These are phyloP conservation scores for Pichia sp. DNA, from an alignment of 1,139 yeast species.

Conservation along the genomic window DNA sequence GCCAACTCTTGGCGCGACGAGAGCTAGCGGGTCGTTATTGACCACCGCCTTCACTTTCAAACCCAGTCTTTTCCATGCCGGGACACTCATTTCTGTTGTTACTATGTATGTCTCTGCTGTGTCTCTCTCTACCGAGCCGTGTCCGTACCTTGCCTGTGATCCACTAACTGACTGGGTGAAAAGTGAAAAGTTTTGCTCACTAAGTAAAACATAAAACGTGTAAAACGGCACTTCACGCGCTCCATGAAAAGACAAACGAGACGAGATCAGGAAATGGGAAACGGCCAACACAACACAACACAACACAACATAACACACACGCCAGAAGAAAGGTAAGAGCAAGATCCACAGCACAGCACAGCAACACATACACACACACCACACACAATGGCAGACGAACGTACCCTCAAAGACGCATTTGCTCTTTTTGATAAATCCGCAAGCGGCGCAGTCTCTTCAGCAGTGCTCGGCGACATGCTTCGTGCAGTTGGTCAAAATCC, in stretches of 20 bases:
- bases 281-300: too few species aligned
- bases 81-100: slow-evolving; percentile 32
- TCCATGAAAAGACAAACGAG: too few species aligned
- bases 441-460: slow-evolving; percentile 84
- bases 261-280: too few species aligned
- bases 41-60: slow-evolving; percentile 46
- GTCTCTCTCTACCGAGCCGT: too few species aligned
- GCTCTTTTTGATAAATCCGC: slow-evolving; percentile 97
- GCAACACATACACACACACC: not conserved
- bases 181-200: too few species aligned
- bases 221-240: too few species aligned
- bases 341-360: too few species aligned
- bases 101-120: not conserved
- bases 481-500: slow-evolving; percentile 99
- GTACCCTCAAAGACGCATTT: slow-evolving; percentile 82
- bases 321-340: too few species aligned
- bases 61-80: slow-evolving; percentile 92
- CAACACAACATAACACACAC: too few species aligned
- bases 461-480: slow-evolving; percentile 84
- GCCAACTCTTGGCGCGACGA: slow-evolving; percentile 24
- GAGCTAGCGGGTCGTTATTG: slow-evolving; percentile 35
- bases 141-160: too few species aligned
- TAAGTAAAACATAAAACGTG: too few species aligned
- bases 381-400: slow-evolving; percentile 16
- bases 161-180: too few species aligned